Conservation (phyloP, 2,329 filamentous ascomycete genomes). For the Arthrinium phaeospermum region DNA sequence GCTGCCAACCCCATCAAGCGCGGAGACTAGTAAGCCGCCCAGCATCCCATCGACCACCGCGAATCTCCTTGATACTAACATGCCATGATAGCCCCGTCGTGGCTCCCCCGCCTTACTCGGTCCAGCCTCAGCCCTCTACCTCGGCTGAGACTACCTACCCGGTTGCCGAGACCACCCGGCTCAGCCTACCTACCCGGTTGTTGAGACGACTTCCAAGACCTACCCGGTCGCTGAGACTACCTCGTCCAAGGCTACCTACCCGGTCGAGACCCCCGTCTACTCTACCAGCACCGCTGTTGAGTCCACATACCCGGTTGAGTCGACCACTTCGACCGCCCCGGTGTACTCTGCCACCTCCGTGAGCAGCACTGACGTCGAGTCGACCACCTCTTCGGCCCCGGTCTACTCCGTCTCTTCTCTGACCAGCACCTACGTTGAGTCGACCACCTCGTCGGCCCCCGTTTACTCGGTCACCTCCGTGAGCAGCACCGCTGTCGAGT, state of each 20-base stretch:
- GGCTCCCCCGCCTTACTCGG: neutral
- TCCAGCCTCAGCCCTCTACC: neutral
- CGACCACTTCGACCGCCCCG: neutral
- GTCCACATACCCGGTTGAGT: neutral
- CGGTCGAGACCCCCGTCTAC: neutral
- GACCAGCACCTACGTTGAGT: neutral
- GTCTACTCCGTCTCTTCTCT: neutral
- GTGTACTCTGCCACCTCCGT: neutral
- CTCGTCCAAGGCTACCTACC: neutral
- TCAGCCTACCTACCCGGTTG: neutral
- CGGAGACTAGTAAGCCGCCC: neutral
- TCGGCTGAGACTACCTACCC: neutral
- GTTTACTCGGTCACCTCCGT: neutral
- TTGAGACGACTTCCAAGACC: neutral
- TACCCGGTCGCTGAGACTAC: neutral
- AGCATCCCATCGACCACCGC: neutral
- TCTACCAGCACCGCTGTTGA: neutral
- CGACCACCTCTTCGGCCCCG: neutral
- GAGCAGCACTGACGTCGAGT: neutral
- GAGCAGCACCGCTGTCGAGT: neutral
- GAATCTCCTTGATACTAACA: neutral
- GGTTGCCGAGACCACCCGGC: neutral
- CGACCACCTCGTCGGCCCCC: neutral
- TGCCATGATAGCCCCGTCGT: conserved; percentile 5
- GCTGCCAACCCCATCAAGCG: conserved; percentile 12